Conservation (phyloP, 2,329 filamentous ascomycete genomes). For the Neurospora crassa region DNA sequence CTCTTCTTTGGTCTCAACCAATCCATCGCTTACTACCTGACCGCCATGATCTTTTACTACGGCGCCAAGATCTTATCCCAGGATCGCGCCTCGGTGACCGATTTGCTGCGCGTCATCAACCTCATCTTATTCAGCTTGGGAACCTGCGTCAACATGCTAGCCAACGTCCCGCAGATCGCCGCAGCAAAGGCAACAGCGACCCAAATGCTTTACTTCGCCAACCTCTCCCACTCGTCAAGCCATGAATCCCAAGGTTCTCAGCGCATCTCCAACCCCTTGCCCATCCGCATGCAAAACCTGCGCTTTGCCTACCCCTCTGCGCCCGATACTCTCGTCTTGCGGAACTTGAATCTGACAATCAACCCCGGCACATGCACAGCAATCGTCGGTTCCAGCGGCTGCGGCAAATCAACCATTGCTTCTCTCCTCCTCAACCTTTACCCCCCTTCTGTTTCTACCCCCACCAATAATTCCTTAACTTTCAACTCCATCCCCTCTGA, state of each 20-base stretch:
- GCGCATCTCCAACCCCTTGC: constrained; percentile 28
- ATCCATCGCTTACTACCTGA: constrained; percentile 59
- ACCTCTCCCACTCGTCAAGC: constrained; percentile 43
- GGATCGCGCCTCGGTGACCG: constrained; percentile 39
- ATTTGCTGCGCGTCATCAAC: constrained; percentile 66
- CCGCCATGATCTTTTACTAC: constrained; percentile 77
- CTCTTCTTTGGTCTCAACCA: constrained; percentile 71
- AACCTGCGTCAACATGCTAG: constrained; percentile 59
- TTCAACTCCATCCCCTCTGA: constrained; percentile 49
- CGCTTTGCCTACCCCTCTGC: constrained; percentile 63
- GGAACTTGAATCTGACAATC: constrained; percentile 57
- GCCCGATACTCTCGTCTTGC: constrained; percentile 44
- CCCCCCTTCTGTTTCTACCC: not conserved
- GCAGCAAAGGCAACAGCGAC: constrained; percentile 63
- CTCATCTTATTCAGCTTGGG: constrained; percentile 77
- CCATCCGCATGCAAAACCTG: constrained; percentile 45
- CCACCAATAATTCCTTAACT: constrained; percentile 34
- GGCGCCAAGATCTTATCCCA: constrained; percentile 53
- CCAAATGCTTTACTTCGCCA: constrained; percentile 60
- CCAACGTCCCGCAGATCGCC: constrained; percentile 71
- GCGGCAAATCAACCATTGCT: constrained; percentile 82
- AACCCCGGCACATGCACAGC: constrained; percentile 56
- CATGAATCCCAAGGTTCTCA: constrained; percentile 41
- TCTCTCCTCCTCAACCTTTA: not conserved
- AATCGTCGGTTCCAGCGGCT: constrained; percentile 75